Percentiles rank a stretch among this genome's conserved stretches.
phyloP scores from a whole-genome alignment of 2,329 filamentous ascomycete genomes.

The Aspergillus alliaceus region DNA sequence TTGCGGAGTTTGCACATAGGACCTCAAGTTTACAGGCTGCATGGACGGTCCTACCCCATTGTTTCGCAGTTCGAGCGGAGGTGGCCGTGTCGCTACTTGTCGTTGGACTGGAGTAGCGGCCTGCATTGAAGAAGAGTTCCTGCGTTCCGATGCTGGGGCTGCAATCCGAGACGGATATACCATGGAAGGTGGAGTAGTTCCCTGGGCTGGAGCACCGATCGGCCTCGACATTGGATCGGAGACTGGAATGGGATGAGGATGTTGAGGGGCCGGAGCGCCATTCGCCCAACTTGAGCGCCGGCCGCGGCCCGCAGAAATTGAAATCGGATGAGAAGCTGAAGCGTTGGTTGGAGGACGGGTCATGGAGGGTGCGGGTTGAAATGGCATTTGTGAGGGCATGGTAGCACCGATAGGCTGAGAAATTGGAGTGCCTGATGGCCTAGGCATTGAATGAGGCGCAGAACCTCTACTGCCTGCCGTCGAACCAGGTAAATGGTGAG shows the following conservation, averaged over 20 bases:
- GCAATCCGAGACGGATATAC: conserved; percentile 2
- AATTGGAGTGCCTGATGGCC: neutral
- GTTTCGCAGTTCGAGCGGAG: neutral
- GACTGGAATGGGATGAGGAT: neutral
- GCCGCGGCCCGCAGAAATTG: neutral
- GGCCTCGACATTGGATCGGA: neutral
- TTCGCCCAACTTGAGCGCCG: neutral
- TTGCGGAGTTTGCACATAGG: neutral
- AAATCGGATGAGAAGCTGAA: neutral
- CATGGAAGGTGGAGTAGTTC: neutral
- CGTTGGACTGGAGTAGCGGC: neutral
- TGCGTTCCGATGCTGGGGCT: neutral
- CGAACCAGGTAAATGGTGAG: neutral
- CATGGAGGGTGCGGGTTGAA: neutral
- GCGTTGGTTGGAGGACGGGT: neutral
- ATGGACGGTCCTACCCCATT: neutral
- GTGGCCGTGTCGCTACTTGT: neutral
- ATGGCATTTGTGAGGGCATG: neutral
- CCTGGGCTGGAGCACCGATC: neutral
- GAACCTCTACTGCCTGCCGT: neutral
- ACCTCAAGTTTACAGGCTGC: neutral
- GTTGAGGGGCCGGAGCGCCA: neutral
- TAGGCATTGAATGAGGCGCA: neutral
- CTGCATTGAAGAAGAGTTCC: neutral
- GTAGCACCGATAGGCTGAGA: neutral